These are phyloP conservation scores for Trichoderma oligosporum DNA, from an alignment of 2,329 filamentous ascomycete species.

Conservation along the genomic window DNA sequence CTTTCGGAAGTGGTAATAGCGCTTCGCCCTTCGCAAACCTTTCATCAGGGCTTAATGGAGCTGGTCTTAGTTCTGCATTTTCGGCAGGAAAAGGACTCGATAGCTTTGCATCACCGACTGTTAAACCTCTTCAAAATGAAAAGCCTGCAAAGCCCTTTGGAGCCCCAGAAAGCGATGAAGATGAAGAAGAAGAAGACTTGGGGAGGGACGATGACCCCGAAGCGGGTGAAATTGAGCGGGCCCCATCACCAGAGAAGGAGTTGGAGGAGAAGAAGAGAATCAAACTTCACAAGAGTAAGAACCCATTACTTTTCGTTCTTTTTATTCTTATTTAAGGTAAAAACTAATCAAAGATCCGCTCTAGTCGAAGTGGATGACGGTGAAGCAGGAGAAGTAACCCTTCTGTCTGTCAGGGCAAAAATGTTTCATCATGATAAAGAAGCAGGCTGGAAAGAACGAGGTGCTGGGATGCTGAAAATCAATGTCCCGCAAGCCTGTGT, in stretches of 20 bases:
- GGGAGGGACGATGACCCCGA: constrained; percentile 41
- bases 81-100: constrained; percentile 48
- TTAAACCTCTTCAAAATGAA: constrained; percentile 45
- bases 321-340: background rate
- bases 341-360: constrained; percentile 23
- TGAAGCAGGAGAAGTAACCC: constrained; percentile 75
- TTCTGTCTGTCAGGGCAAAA: constrained; percentile 75
- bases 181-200: constrained; percentile 39
- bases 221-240: constrained; percentile 46
- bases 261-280: constrained; percentile 62
- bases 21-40: constrained; percentile 48
- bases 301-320: background rate
- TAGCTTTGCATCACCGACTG: constrained; percentile 66
- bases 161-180: constrained; percentile 64
- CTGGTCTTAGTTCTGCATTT: constrained; percentile 43
- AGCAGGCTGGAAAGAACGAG: constrained; percentile 84
- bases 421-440: constrained; percentile 74
- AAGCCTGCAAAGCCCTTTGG: constrained; percentile 73
- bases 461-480: constrained; percentile 77
- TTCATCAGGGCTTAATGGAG: constrained; percentile 43
- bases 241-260: constrained; percentile 48
- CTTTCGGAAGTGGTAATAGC: constrained; percentile 42
- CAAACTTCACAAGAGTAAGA: constrained; percentile 66
- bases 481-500: constrained; percentile 64
- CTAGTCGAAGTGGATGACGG: constrained; percentile 74